Evolutionary conservation across 768 basidiomycete species (phyloP), one percentile per base, ranked within the genome.

Genomic region (Mycena floridula): DNA sequence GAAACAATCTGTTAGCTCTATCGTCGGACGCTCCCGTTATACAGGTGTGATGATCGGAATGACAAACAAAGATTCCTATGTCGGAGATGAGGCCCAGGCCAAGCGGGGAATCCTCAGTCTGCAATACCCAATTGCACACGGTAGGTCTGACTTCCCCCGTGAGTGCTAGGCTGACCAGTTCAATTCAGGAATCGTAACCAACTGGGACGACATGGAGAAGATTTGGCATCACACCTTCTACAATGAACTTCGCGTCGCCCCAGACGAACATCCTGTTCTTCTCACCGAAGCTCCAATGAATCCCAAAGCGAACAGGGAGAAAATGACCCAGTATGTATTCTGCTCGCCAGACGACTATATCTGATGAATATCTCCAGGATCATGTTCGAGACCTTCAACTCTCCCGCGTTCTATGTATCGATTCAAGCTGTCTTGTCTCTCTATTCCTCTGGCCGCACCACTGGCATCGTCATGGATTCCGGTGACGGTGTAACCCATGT

Each of bases 41-140:
- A 84, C 86, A 59, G 89, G 89, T 74, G 88, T 93, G 52, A 95
- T 95, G 92, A 88, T 94, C 51, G 92, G 93, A 54, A 94, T 95
- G 92, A 88, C 86, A 37, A 85, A 91, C 66, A 95, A 95, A 65
- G 93, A 95, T 64, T 93, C 91, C 54, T 96, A 92, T 60, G 92
- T 95, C 46, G 93, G 89, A 56, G 90, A 93, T 53, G 90, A 93
- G 62, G 89, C 89, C 32, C 89, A 92, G 61, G 85, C 89, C 27
- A 93, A 96, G 76, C 87, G 92, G 67, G 92, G 93, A 76, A 90
- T 95, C 64, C 76, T 95, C 51, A 86, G 85, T 37, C 69, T 95
- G 57, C 92, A 93, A 70, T 91, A 95, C 71, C 92, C 89, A 42
- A 91, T 91, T 55, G 88, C 92, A 65, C 89, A 91, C 70, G 89